phyloP scores from a whole-genome alignment of 2,329 filamentous ascomycete genomes.

The Arthroderma uncinatum region DNA sequence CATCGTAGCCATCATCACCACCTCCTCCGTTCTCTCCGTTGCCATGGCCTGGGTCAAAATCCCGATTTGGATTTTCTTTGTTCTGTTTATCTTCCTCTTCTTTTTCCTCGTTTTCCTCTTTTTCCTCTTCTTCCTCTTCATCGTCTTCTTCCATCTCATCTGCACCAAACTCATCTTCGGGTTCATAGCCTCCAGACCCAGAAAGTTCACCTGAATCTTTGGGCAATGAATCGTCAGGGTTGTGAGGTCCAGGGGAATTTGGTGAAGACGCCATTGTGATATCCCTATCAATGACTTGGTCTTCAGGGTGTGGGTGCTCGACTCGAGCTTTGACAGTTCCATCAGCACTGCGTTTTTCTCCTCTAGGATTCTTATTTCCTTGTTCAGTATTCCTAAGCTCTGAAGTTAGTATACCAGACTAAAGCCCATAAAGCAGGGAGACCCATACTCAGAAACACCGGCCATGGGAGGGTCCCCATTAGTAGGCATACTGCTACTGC shows the following conservation, averaged over 20 bases:
- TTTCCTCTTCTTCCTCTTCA: not conserved
- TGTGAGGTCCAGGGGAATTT: not conserved
- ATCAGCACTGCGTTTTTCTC: constrained; percentile 5
- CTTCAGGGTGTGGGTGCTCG: not conserved
- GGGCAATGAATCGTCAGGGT: not conserved
- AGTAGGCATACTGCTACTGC: not conserved
- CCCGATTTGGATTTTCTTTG: not conserved
- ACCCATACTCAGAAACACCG: not conserved
- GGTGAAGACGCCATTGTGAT: not conserved
- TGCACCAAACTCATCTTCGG: not conserved
- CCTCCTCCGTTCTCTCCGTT: not conserved
- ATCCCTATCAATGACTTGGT: not conserved
- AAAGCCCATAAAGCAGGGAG: not conserved
- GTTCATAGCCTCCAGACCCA: not conserved
- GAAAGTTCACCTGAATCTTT: not conserved
- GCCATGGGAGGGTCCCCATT: not conserved
- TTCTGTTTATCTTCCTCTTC: not conserved
- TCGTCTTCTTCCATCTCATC: not conserved
- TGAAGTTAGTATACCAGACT: not conserved
- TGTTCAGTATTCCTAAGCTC: not conserved
- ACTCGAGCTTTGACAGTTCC: not conserved
- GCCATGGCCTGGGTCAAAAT: not conserved
- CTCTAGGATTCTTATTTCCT: not conserved
- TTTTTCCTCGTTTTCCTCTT: not conserved
- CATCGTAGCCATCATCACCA: not conserved